Conservation (phyloP, 164 flowering plant species). For the Warburgia ugandensis region DNA sequence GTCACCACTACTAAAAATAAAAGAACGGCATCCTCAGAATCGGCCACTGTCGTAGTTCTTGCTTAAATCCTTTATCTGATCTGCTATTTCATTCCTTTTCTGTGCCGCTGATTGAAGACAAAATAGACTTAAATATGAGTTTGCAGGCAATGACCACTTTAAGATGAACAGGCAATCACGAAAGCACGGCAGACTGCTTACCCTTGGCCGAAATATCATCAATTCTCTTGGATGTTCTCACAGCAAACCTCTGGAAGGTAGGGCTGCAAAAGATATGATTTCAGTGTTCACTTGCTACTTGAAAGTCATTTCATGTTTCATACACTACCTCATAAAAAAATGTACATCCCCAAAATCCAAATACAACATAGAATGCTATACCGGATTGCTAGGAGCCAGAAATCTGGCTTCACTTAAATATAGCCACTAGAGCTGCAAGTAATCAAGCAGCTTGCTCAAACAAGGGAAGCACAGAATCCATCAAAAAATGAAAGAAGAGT, state of each 20-base stretch:
- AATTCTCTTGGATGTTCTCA: slow-evolving; percentile 63
- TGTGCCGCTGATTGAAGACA: slow-evolving; percentile 36
- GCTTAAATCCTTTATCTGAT: slow-evolving; percentile 51
- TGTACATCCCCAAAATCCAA: slow-evolving; percentile 4
- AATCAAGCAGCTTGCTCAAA: background rate
- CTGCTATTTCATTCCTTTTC: slow-evolving; percentile 43
- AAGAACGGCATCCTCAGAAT: too few species aligned
- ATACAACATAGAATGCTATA: background rate
- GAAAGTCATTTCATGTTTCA: too few species aligned
- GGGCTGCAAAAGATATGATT: slow-evolving; percentile 40
- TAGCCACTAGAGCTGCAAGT: background rate
- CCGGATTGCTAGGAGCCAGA: background rate
- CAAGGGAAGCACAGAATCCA: too few species aligned
- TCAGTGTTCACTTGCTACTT: too few species aligned
- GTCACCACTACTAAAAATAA: too few species aligned
- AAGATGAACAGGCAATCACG: background rate
- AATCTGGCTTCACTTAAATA: slow-evolving; percentile 1
- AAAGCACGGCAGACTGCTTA: slow-evolving; percentile 6
- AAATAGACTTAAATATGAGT: background rate
- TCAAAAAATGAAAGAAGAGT: too few species aligned
- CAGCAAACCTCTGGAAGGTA: slow-evolving; percentile 87
- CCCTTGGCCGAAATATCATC: slow-evolving; percentile 46
- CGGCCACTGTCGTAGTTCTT: too few species aligned
- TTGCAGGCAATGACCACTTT: background rate
- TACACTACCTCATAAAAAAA: too few species aligned